Conservation (phyloP, 495 filamentous ascomycete species). For the Penicilliopsis zonata region DNA sequence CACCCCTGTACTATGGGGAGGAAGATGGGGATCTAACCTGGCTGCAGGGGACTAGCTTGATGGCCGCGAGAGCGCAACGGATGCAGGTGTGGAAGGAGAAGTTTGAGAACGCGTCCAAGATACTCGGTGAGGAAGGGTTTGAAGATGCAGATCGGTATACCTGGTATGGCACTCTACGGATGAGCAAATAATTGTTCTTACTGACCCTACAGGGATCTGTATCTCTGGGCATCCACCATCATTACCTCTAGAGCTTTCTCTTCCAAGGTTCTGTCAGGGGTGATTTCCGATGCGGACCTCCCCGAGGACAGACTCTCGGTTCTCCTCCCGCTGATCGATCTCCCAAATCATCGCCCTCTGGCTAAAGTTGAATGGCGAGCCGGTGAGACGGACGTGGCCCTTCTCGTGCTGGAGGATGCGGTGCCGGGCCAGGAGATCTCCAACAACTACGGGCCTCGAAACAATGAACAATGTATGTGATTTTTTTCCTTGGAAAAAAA, state of each 20-base stretch:
- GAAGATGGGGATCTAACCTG: slow-evolving; percentile 42
- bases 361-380: slow-evolving; percentile 52
- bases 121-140: slow-evolving; percentile 24
- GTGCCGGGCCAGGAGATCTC: slow-evolving; percentile 40
- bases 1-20: slow-evolving; percentile 49
- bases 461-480: slow-evolving; percentile 51
- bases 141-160: slow-evolving; percentile 22
- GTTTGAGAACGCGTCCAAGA: slow-evolving; percentile 27
- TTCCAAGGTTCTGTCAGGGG: slow-evolving; percentile 29
- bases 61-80: slow-evolving; percentile 29
- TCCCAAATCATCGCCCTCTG: slow-evolving; percentile 45
- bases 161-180: slow-evolving; percentile 20
- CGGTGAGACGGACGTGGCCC: slow-evolving; percentile 28
- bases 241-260: slow-evolving; percentile 47
- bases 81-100: slow-evolving; percentile 34
- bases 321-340: slow-evolving; percentile 50
- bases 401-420: slow-evolving; percentile 36
- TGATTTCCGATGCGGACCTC: slow-evolving; percentile 16
- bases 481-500: background rate
- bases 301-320: slow-evolving; percentile 33
- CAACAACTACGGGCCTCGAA: slow-evolving; percentile 59
- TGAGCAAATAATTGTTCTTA: background rate
- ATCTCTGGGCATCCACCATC: slow-evolving; percentile 53
- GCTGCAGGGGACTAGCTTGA: slow-evolving; percentile 50
- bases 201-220: slow-evolving; percentile 40